Conservation (phyloP, 139 green algal genomes). For the Diplosphaera chodatii region DNA sequence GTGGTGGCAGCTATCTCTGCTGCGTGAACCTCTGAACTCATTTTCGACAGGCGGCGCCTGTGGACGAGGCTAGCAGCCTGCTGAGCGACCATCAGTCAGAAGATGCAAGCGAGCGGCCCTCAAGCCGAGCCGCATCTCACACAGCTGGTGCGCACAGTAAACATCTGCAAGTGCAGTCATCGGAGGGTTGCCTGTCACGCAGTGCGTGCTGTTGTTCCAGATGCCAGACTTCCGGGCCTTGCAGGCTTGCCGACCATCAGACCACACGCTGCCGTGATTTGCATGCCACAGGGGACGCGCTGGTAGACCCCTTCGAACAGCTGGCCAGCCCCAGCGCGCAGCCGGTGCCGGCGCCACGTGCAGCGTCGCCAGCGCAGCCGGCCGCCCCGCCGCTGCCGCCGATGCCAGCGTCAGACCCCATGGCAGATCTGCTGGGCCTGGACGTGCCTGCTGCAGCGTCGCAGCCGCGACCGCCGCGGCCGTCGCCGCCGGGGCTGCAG, state of each 20-base stretch:
- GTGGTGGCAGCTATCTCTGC: no score
- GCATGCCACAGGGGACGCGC: no score
- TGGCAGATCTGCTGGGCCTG: constrained; percentile 17
- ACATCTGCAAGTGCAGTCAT: no score
- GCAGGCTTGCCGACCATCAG: no score
- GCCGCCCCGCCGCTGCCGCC: no score
- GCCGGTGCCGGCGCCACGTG: no score
- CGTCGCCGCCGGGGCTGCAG: constrained; percentile 8
- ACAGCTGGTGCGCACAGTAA: background rate
- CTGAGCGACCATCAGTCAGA: constrained; percentile 32
- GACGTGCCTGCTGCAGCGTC: background rate
- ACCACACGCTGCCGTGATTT: background rate
- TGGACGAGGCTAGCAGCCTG: constrained; percentile 46
- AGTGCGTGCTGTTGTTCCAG: no score
- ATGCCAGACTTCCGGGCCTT: no score
- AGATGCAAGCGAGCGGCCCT: constrained; percentile 11
- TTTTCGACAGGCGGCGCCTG: constrained; percentile 1
- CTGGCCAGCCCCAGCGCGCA: background rate
- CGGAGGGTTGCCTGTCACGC: no score
- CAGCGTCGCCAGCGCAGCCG: background rate
- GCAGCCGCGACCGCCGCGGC: background rate
- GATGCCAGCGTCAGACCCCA: background rate
- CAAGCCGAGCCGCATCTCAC: background rate
- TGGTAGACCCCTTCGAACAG: background rate
- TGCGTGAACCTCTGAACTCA: no score